phyloP scores from a whole-genome alignment of 805 yeast species.

The Kazachstania taianensis region DNA sequence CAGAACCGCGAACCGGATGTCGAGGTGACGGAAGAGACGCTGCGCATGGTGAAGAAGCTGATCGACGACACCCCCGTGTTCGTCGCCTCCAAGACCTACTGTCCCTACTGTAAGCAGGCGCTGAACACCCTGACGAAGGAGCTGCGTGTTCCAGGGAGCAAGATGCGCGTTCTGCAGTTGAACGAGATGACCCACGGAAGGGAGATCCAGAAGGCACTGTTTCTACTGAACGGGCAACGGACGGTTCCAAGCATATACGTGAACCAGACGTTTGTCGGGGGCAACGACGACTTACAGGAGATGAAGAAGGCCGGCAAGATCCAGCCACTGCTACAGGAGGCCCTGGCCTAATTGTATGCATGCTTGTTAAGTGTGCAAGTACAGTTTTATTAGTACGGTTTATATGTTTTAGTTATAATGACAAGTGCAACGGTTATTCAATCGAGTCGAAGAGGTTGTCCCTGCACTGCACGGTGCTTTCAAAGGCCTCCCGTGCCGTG shows the following conservation, averaged over 20 bases:
- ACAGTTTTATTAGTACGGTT: neutral
- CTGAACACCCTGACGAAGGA: constrained; percentile 29
- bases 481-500: constrained; percentile 16
- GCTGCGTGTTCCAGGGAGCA: constrained; percentile 34
- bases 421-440: neutral
- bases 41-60: constrained; percentile 48
- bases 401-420: neutral
- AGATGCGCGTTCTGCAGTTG: constrained; percentile 33
- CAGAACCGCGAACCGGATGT: constrained; percentile 6
- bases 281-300: constrained; percentile 80
- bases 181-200: constrained; percentile 55
- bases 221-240: constrained; percentile 72
- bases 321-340: constrained; percentile 17
- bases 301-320: constrained; percentile 54
- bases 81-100: constrained; percentile 71
- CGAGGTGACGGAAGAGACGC: constrained; percentile 50
- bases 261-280: constrained; percentile 87
- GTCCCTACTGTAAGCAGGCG: constrained; percentile 53
- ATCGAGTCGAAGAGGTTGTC: neutral
- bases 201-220: constrained; percentile 69
- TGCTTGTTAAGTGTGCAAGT: too few relatives aligned
- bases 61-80: constrained; percentile 59
- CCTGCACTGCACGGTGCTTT: constrained; percentile 7
- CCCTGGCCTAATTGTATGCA: constrained; percentile 1
- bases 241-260: constrained; percentile 92